These are phyloP conservation scores for Lactifluus subvellereus DNA, from an alignment of 768 basidiomycete genomes.

Conservation along the genomic window DNA sequence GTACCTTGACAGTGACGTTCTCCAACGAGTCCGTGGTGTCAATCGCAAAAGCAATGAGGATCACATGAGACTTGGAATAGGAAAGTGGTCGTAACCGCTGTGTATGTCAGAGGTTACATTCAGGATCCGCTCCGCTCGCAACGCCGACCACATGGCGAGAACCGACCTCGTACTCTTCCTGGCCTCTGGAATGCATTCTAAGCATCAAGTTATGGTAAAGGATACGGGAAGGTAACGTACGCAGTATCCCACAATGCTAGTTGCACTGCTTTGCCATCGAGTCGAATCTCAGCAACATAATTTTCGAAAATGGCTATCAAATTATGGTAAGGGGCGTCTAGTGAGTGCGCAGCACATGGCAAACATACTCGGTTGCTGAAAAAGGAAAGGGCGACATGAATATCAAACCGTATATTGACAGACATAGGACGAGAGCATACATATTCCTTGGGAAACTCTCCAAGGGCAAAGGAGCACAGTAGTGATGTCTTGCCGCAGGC, in stretches of 20 bases:
- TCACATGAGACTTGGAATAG: constrained; percentile 97
- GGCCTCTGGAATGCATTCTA: constrained; percentile 55
- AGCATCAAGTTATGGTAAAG: background rate
- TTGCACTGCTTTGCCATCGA: constrained; percentile 97
- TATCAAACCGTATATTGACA: background rate
- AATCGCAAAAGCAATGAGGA: constrained; percentile 94
- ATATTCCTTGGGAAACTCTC: constrained; percentile 95
- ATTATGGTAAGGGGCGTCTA: background rate
- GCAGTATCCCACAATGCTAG: constrained; percentile 99
- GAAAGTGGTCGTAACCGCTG: constrained; percentile 93
- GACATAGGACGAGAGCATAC: constrained; percentile 42
- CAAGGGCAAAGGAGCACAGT: constrained; percentile 85
- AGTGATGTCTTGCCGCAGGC: constrained; percentile 96
- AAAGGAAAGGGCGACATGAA: background rate
- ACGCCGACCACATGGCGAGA: background rate
- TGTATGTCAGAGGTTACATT: background rate
- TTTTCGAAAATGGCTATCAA: constrained; percentile 90
- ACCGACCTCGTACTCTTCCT: constrained; percentile 94
- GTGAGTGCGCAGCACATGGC: constrained; percentile 1
- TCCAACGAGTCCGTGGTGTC: constrained; percentile 96
- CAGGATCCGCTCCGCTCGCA: constrained; percentile 1
- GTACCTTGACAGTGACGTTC: constrained; percentile 88
- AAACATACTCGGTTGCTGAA: constrained; percentile 45
- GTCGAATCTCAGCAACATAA: constrained; percentile 95
- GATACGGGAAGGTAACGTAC: constrained; percentile 45